phyloP scores from a whole-genome alignment of 2,329 filamentous ascomycete genomes.

The Hymenoscyphus albidus region DNA sequence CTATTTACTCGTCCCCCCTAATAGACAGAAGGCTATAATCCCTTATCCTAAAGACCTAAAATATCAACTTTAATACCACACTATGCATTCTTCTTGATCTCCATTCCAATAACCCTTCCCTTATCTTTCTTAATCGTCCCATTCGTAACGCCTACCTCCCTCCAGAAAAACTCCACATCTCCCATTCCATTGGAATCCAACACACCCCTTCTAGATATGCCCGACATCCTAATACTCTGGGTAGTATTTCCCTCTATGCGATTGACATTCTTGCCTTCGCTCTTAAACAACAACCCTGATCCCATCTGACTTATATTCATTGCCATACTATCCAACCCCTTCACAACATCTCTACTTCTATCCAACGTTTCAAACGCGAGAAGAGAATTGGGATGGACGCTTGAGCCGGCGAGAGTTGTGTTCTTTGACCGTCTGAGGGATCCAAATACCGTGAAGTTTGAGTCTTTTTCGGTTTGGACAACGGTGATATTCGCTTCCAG shows the following conservation, averaged over 20 bases:
- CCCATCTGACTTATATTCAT: constrained; percentile 52
- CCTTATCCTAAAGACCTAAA: too few relatives aligned
- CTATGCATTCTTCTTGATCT: neutral
- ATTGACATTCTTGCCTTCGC: constrained; percentile 43
- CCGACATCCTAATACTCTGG: constrained; percentile 51
- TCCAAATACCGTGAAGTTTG: constrained; percentile 2
- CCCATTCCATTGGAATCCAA: constrained; percentile 11
- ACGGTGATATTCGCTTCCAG: constrained; percentile 13
- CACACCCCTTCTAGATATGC: constrained; percentile 36
- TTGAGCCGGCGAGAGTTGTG: constrained; percentile 37
- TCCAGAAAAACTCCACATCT: constrained; percentile 48
- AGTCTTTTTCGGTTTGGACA: neutral
- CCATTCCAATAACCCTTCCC: constrained; percentile 35
- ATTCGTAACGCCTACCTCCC: constrained; percentile 51
- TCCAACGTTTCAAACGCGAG: constrained; percentile 47
- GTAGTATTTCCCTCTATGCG: constrained; percentile 50
- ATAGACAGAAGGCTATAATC: too few relatives aligned
- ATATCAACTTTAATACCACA: too few relatives aligned
- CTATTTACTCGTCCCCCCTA: too few relatives aligned
- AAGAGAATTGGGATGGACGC: constrained; percentile 55
- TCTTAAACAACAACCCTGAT: constrained; percentile 49
- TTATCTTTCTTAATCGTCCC: constrained; percentile 46
- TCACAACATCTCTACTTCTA: constrained; percentile 18
- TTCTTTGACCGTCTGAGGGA: constrained; percentile 1
- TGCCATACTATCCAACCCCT: constrained; percentile 23